Evolutionary conservation across 176 grass and related monocot species (phyloP).

Genomic region (Triticum urartu): DNA sequence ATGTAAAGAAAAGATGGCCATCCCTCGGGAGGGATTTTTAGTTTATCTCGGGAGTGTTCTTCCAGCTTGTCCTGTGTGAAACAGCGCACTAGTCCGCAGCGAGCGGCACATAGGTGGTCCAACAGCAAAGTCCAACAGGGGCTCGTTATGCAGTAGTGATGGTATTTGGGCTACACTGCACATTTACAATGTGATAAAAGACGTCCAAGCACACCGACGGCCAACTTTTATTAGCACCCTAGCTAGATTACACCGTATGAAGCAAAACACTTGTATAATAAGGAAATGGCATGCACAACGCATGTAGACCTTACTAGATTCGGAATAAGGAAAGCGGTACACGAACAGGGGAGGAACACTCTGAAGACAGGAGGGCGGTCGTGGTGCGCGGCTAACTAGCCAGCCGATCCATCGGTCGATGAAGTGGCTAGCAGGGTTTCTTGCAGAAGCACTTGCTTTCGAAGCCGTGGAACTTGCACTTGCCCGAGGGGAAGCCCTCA

Average conservation of each 20-base stretch:
- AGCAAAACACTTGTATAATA: not conserved
- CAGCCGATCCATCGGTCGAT: not conserved
- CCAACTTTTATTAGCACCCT: not conserved
- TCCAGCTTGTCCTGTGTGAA: too few relatives aligned
- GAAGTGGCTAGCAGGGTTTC: conserved; percentile 40
- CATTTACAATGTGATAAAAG: too few relatives aligned
- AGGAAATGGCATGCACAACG: too few relatives aligned
- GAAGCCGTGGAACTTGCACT: conserved; percentile 33
- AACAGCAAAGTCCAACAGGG: too few relatives aligned
- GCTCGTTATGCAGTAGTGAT: too few relatives aligned
- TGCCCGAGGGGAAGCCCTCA: conserved; percentile 59
- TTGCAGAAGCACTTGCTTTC: conserved; percentile 64
- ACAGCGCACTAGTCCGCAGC: too few relatives aligned
- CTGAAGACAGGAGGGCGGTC: not conserved
- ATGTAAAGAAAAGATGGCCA: too few relatives aligned
- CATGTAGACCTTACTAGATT: too few relatives aligned
- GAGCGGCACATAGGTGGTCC: too few relatives aligned
- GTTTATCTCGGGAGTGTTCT: too few relatives aligned
- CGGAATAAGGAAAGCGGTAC: not conserved
- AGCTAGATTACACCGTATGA: not conserved
- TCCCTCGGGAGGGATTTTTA: too few relatives aligned
- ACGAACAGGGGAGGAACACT: not conserved
- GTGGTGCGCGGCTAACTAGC: not conserved
- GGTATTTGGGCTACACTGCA: too few relatives aligned
- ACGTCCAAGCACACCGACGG: not conserved